These are phyloP conservation scores for Pyrus betulifolia DNA, from an alignment of 306 rosid genomes.

Conservation along the genomic window DNA sequence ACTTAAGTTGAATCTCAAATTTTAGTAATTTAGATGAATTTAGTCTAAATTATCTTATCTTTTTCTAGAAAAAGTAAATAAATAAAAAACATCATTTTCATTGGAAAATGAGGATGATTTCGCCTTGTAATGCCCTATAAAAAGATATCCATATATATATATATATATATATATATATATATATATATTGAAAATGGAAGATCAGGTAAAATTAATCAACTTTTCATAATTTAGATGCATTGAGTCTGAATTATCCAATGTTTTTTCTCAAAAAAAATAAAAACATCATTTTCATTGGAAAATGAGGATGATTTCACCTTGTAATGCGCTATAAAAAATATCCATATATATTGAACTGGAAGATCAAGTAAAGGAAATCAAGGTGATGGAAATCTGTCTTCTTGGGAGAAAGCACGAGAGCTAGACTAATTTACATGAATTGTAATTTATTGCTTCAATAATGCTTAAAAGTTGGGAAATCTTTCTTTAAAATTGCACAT, in stretches of 20 bases:
- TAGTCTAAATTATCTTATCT: too few species aligned
- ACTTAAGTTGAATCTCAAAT: not conserved
- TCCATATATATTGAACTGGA: not conserved
- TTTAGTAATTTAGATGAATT: too few species aligned
- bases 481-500: not conserved
- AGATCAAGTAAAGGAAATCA: not conserved
- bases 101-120: not conserved
- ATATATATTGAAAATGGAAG: not conserved
- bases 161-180: too few species aligned
- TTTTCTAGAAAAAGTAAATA: not conserved
- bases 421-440: not conserved
- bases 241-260: too few species aligned
- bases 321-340: not conserved
- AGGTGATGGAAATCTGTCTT: constrained; percentile 13
- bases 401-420: constrained; percentile 13
- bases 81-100: not conserved
- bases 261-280: too few species aligned
- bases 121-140: not conserved
- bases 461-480: not conserved
- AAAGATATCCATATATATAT: too few species aligned
- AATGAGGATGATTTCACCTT: too few species aligned
- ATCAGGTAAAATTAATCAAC: not conserved
- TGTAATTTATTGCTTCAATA: constrained; percentile 7
- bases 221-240: too few species aligned
- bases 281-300: not conserved